Evolutionary conservation across 176 grass and related monocot species (phyloP).

Genomic region (Otatea glauca): DNA sequence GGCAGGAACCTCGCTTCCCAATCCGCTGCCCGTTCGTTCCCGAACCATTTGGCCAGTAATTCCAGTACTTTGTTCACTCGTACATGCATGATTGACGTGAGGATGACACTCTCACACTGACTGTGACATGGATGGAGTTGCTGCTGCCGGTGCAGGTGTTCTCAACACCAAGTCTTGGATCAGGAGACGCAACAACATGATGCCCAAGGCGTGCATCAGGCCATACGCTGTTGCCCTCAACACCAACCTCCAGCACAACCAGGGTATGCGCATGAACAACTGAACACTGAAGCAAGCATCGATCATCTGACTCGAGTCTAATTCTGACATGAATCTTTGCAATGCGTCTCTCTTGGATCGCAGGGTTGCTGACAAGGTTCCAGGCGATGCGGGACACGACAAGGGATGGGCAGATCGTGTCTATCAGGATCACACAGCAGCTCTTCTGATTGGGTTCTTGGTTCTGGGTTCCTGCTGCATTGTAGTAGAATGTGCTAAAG

Average conservation of each 20-base stretch:
- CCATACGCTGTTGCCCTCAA: slow-evolving; percentile 65
- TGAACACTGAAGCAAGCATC: not conserved
- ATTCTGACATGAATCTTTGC: slow-evolving; percentile 20
- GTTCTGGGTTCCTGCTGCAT: slow-evolving; percentile 31
- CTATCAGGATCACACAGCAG: slow-evolving; percentile 75
- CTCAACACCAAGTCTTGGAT: slow-evolving; percentile 58
- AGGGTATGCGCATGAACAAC: slow-evolving; percentile 44
- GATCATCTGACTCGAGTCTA: not conserved
- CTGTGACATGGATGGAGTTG: not conserved
- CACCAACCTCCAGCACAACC: slow-evolving; percentile 69
- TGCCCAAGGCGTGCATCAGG: slow-evolving; percentile 52
- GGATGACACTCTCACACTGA: not conserved
- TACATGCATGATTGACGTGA: not conserved
- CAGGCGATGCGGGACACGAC: slow-evolving; percentile 64
- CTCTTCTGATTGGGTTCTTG: slow-evolving; percentile 48
- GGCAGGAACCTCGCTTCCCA: slow-evolving; percentile 14
- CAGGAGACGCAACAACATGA: slow-evolving; percentile 43
- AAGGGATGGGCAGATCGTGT: slow-evolving; percentile 67
- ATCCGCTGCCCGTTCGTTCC: slow-evolving; percentile 49
- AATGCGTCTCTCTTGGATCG: not conserved
- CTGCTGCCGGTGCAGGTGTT: slow-evolving; percentile 41
- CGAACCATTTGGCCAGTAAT: slow-evolving; percentile 14
- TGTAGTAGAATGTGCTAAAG: slow-evolving; percentile 37
- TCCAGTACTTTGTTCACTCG: not conserved
- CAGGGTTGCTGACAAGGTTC: slow-evolving; percentile 71